Evolutionary conservation across 2,329 filamentous ascomycete species (phyloP), one percentile per base, ranked within the genome.

Genomic region (Nemania abortiva): DNA sequence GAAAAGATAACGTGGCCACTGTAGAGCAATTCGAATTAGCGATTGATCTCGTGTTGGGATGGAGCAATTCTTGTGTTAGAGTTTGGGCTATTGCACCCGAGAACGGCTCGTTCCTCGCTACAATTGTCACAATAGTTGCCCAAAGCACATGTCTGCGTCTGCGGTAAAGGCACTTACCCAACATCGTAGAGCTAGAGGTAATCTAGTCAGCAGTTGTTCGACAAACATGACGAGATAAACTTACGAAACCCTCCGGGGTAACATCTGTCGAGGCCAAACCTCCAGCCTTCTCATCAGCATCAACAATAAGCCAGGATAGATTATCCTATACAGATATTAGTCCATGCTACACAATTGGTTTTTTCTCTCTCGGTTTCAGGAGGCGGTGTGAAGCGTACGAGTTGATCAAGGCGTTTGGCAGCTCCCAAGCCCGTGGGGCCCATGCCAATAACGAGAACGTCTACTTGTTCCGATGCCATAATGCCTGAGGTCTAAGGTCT

Each of bases 1-100:
- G 95, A 98, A 89, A 98, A 98, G 85, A 98, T 98, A 84, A 98
- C 95, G 84, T 98, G 95, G 77, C 95, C 95, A 81, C 95, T 70
- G 39, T 18, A 37, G 31, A 65, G 53, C 9, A n/a, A 24, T 34
- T 31, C 1, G 13, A 4, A 45, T 71, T 68, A 71, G 70, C 64
- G 4, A 49, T 22, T 45, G 49, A 47, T 20, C 18, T 15, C 22
- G 7, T 18, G n/a, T 18, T 9, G 27, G 20, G 34, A 11, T 6
- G 4, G 42, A 11, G 27, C 22, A 18, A 7, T 49, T 42, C 9
- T 37, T 31, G 4, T 45, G 15, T 29, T 27, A 29, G 7, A 7
- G 20, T 1, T 20, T 2, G n/a, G 22, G 37, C 29, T 31, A 60
- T 37, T 47, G 59, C n/a, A 37, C 27, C 18, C n/a, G 2, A 22